phyloP scores from a whole-genome alignment of 352 stramenopile genomes.

The Globisporangium recalcitrans region DNA sequence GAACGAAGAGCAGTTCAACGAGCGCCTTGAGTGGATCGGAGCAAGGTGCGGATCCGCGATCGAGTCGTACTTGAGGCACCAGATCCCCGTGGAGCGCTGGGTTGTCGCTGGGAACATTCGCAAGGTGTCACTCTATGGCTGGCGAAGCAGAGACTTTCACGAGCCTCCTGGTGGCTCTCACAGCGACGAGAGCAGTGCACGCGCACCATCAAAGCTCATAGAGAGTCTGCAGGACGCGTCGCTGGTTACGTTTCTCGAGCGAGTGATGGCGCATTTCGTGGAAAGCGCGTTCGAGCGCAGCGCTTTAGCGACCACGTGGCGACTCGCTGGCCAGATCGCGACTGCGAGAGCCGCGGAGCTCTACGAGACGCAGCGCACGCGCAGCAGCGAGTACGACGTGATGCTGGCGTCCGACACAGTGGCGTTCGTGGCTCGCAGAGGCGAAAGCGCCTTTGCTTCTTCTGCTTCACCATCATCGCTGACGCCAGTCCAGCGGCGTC shows the following conservation, averaged over 20 bases:
- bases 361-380: not conserved
- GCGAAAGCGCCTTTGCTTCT: not conserved
- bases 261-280: not conserved
- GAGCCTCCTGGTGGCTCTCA: not conserved
- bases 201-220: not conserved
- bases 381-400: not conserved
- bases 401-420: not conserved
- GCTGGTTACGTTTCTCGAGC: not conserved
- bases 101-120: not conserved
- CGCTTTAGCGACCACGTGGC: not conserved
- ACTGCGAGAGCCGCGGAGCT: not conserved
- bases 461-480: not conserved
- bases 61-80: not conserved
- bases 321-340: not conserved
- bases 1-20: not conserved
- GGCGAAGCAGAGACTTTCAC: not conserved
- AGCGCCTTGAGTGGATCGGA: not conserved
- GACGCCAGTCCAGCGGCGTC: not conserved
- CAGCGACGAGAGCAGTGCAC: no score
- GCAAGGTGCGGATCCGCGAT: not conserved
- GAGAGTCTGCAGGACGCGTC: not conserved
- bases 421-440: not conserved
- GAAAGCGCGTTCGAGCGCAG: not conserved
- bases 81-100: not conserved
- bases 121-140: not conserved